Evolutionary conservation across 768 basidiomycete genomes (phyloP).

Genomic region (Dentipellis sp.): DNA sequence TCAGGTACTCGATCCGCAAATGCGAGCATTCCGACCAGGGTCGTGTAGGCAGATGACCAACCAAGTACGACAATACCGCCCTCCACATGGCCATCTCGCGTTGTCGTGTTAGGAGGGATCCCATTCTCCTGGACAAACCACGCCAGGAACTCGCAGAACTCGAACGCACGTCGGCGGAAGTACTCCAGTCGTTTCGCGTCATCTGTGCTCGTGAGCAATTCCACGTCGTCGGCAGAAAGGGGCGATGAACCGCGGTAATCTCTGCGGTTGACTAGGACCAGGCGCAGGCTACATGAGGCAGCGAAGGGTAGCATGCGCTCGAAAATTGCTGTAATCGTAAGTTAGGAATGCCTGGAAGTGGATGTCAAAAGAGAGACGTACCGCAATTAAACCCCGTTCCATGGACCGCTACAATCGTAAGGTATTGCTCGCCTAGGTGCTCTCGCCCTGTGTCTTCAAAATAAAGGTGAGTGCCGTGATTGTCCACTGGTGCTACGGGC

Average conservation of each 20-base stretch:
- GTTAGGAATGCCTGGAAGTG: too few species aligned
- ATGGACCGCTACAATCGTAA: conserved; percentile 15
- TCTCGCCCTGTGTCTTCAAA: conserved; percentile 15
- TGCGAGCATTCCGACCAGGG: neutral
- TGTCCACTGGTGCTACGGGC: conserved; percentile 14
- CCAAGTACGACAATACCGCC: neutral
- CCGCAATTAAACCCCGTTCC: conserved; percentile 14
- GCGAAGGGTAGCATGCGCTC: neutral
- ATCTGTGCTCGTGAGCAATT: neutral
- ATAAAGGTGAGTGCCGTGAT: conserved; percentile 11
- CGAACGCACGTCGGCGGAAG: neutral
- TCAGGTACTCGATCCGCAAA: neutral
- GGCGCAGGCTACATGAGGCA: neutral
- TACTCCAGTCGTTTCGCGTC: neutral
- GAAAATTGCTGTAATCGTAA: neutral
- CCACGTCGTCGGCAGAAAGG: neutral
- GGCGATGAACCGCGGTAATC: neutral
- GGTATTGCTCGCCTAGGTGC: conserved; percentile 7
- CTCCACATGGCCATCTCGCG: neutral
- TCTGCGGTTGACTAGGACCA: neutral
- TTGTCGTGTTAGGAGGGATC: neutral
- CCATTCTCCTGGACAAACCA: neutral
- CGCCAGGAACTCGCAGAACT: neutral
- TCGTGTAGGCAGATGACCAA: neutral
- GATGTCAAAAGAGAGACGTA: neutral